Evolutionary conservation across 768 basidiomycete species (phyloP), one percentile per base, ranked within the genome.

Genomic region (Russula sp.): DNA sequence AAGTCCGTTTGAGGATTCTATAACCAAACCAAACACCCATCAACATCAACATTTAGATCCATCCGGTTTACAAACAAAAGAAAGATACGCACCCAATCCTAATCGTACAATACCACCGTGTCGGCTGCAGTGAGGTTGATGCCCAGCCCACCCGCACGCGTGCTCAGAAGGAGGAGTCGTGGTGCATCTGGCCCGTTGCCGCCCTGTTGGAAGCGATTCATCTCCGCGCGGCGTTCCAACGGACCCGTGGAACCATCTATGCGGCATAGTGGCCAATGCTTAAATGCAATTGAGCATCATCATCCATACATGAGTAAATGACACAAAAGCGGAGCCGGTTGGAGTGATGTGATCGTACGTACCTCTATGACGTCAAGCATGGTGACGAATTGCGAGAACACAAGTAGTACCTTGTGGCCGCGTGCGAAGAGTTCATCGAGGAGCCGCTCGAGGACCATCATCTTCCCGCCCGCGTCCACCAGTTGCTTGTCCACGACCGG

Each of bases 311-410:
- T 14, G 24, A 66, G 57, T 62, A 32, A 57, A 56, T 6, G 16
- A 40, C 26, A 61, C 40, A 48, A 5, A 24, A 22, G 48, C 57
- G 62, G 10, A 50, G 32, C 34, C 65, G 22, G 24, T 5, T 14
- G 30, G 61, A 48, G 13, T 14, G 40, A 2, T 34, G n/a, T n/a
- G n/a, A n/a, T n/a, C n/a, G n/a, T n/a, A n/a, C 2, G 18, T 68
- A 92, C 92, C 81, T 97, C 88, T 53, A 99, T 91, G 69, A 99
- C 89, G 71, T 99, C 89, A 61, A 98, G n/a, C n/a, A n/a, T n/a
- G n/a, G n/a, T n/a, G n/a, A 90, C 94, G 75, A 99, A 98, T 75
- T 99, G 96, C 62, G 90, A 92, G 75, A 90, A 91, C 14, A 90
- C 71, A n/a, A 94, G 76, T n/a, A n/a, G n/a, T 0, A 92, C 90